phyloP scores from a whole-genome alignment of 805 yeast genomes.

The Starmerella stigmatis region DNA sequence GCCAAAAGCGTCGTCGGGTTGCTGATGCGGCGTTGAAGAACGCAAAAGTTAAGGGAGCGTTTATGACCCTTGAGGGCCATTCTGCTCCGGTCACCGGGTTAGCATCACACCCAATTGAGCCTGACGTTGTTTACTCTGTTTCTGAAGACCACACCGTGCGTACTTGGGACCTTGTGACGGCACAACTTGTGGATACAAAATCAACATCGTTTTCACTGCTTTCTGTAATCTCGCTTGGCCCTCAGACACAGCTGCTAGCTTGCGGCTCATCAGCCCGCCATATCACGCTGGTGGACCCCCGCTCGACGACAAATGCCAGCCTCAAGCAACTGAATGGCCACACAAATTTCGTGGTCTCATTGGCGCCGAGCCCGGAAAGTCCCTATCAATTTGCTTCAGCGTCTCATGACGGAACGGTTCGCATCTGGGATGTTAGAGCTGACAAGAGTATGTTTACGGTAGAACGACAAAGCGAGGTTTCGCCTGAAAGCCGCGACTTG shows the following conservation, averaged over 20 bases:
- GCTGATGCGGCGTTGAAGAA: conserved; percentile 61
- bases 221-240: conserved; percentile 59
- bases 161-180: conserved; percentile 92
- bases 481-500: conserved; percentile 46
- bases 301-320: conserved; percentile 50
- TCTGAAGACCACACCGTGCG: conserved; percentile 91
- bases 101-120: conserved; percentile 59
- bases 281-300: conserved; percentile 85
- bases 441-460: conserved; percentile 72
- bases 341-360: conserved; percentile 74
- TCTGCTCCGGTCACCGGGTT: conserved; percentile 80
- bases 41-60: conserved; percentile 70
- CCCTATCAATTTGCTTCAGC: conserved; percentile 78
- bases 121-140: conserved; percentile 81
- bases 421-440: conserved; percentile 92
- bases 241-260: conserved; percentile 55
- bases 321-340: conserved; percentile 76
- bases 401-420: conserved; percentile 92
- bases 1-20: conserved; percentile 78
- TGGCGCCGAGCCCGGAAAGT: conserved; percentile 64
- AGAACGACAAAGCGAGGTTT: conserved; percentile 47
- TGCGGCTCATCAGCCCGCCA: conserved; percentile 98
- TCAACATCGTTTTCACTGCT: conserved; percentile 76
- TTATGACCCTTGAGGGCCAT: conserved; percentile 71
- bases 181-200: conserved; percentile 76